Percentiles rank a stretch among this genome's conserved stretches.
These are phyloP conservation scores for Colletotrichum horii DNA, from an alignment of 2,329 filamentous ascomycete genomes.

Conservation along the genomic window DNA sequence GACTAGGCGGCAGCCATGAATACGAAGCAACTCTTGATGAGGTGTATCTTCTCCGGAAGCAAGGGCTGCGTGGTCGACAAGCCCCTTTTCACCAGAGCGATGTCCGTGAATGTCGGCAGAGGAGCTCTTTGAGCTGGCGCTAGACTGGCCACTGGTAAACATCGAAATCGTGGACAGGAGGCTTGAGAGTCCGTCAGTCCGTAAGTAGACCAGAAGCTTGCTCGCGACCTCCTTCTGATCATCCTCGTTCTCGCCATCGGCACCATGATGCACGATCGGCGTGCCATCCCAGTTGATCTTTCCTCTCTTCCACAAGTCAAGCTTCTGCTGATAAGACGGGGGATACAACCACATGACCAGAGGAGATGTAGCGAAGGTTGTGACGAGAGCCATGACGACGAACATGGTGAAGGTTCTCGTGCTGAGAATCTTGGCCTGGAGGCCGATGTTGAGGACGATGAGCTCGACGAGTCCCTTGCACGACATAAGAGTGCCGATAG, in stretches of 20 bases:
- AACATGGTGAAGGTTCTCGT: constrained; percentile 89
- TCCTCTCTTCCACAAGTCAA: constrained; percentile 69
- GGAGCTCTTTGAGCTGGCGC: not conserved
- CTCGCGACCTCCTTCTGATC: constrained; percentile 26
- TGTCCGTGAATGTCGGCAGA: not conserved
- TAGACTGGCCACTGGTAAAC: constrained; percentile 43
- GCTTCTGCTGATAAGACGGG: constrained; percentile 59
- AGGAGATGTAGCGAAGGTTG: constrained; percentile 84
- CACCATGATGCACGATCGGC: constrained; percentile 34
- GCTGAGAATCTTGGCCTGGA: constrained; percentile 86
- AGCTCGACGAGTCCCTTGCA: constrained; percentile 95
- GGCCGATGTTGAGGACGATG: constrained; percentile 85
- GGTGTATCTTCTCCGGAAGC: not conserved
- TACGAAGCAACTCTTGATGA: constrained; percentile 65
- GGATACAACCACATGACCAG: constrained; percentile 78
- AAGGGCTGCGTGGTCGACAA: constrained; percentile 3
- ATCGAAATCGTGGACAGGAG: constrained; percentile 88
- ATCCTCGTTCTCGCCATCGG: constrained; percentile 36
- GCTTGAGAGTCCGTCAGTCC: constrained; percentile 69
- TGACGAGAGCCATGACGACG: constrained; percentile 90
- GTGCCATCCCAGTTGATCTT: constrained; percentile 75
- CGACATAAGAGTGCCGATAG: constrained; percentile 91
- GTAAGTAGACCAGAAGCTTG: constrained; percentile 48
- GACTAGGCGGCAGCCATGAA: constrained; percentile 78
- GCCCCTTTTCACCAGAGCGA: not conserved